Conservation (phyloP, 2,329 filamentous ascomycete species). For the Paradendryphiella salina region DNA sequence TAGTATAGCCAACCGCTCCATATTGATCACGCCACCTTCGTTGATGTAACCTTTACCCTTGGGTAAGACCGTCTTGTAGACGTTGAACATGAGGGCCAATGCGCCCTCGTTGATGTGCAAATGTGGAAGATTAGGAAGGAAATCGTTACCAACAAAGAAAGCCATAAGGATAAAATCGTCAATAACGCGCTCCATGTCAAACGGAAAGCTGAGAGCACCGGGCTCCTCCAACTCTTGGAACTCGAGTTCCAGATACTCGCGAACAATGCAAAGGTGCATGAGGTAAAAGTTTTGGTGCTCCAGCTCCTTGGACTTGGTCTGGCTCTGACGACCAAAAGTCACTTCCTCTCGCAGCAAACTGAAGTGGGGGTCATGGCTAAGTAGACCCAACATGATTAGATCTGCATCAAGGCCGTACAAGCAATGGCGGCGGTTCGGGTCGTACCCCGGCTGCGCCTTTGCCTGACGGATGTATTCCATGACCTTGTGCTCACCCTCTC, state of each 20-base stretch:
- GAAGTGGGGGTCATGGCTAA: conserved; percentile 98
- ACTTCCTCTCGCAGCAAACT: conserved; percentile 96
- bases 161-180: conserved; percentile 99
- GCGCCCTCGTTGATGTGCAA: conserved; percentile 98
- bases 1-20: conserved; percentile 75
- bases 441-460: conserved; percentile 91
- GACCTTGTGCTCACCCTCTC: conserved; percentile 98
- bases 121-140: conserved; percentile 93
- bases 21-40: conserved; percentile 88
- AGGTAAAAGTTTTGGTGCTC: conserved; percentile 99
- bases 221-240: conserved; percentile 87
- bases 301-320: conserved; percentile 90
- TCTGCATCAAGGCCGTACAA: conserved; percentile 97
- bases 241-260: conserved; percentile 94
- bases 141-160: conserved; percentile 99
- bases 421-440: conserved; percentile 92
- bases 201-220: conserved; percentile 72
- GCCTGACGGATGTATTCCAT: conserved; percentile 99
- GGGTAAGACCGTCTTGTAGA: conserved; percentile 90
- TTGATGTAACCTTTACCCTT: conserved; percentile 94
- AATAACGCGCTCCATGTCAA: conserved; percentile 94
- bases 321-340: conserved; percentile 86
- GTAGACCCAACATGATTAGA: conserved; percentile 94
- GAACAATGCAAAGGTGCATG: conserved; percentile 94
- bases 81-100: conserved; percentile 92